A percentile compares a stretch with the other conserved stretches of the same genome.
Evolutionary conservation across 129 eudicot genomes (phyloP).

Genomic region (Gnaphalium uliginosum): DNA sequence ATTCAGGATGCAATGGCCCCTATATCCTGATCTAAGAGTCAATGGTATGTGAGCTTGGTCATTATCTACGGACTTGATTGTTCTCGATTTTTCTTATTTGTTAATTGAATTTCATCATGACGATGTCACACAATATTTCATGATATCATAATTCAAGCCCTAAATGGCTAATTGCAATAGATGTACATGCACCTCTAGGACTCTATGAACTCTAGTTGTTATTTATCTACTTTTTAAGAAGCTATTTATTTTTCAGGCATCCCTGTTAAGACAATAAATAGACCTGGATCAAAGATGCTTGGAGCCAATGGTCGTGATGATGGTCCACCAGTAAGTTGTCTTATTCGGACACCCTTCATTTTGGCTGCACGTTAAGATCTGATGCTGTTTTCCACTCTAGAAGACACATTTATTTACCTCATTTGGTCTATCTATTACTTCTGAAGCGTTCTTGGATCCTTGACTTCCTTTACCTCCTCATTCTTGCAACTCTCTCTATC

Average conservation of each 20-base stretch:
- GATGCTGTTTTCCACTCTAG: too few relatives aligned
- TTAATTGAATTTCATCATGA: neutral
- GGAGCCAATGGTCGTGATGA: conserved; percentile 67
- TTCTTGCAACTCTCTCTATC: neutral
- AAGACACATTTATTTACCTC: too few relatives aligned
- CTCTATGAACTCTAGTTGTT: neutral
- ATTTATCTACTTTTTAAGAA: neutral
- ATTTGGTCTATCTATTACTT: too few relatives aligned
- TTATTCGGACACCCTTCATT: neutral
- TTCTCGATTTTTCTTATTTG: neutral
- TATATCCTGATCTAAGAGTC: conserved; percentile 51
- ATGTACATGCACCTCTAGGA: neutral
- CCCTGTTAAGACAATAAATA: conserved; percentile 41
- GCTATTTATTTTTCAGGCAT: conserved; percentile 33
- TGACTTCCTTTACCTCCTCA: neutral
- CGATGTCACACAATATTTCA: neutral
- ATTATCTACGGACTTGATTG: conserved; percentile 10
- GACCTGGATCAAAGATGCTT: conserved; percentile 56
- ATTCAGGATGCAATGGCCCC: conserved; percentile 78
- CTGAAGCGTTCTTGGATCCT: too few relatives aligned
- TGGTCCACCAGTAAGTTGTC: conserved; percentile 48
- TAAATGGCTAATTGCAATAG: neutral
- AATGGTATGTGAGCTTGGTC: conserved; percentile 46
- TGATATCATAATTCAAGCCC: neutral
- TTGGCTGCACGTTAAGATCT: neutral